Conservation (phyloP, 306 rosid species). For the Sicyos baderoa region DNA sequence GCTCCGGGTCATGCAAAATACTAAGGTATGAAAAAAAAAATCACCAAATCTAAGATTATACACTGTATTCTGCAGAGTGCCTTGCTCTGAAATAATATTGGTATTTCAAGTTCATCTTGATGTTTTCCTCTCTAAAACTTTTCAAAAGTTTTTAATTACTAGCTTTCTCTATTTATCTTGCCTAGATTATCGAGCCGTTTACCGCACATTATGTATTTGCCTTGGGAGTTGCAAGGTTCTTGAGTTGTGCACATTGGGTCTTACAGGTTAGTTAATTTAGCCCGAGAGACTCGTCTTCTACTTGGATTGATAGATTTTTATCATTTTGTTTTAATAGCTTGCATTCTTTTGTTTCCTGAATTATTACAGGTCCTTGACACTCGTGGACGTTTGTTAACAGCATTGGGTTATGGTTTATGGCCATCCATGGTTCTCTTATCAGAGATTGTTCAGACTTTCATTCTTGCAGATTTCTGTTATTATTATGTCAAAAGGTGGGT, state of each 20-base stretch:
- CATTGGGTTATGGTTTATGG: slow-evolving; percentile 76
- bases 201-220: slow-evolving; percentile 79
- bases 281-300: background rate
- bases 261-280: slow-evolving; percentile 46
- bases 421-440: slow-evolving; percentile 63
- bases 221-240: slow-evolving; percentile 70
- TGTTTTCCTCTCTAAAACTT: background rate
- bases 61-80: background rate
- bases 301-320: background rate
- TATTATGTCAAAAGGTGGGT: slow-evolving; percentile 63
- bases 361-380: slow-evolving; percentile 49
- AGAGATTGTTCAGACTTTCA: slow-evolving; percentile 64
- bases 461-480: slow-evolving; percentile 79
- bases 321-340: background rate
- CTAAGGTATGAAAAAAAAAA: slow-evolving; percentile 37
- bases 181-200: slow-evolving; percentile 74
- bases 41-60: background rate
- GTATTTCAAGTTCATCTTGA: background rate
- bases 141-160: background rate
- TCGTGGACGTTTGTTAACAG: slow-evolving; percentile 49
- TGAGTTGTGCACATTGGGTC: slow-evolving; percentile 83
- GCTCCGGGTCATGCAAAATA: slow-evolving; percentile 67
- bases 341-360: slow-evolving; percentile 9
- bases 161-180: slow-evolving; percentile 6
- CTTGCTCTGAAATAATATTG: background rate